phyloP scores from a whole-genome alignment of 805 yeast species.

The Candida tallmaniae region DNA sequence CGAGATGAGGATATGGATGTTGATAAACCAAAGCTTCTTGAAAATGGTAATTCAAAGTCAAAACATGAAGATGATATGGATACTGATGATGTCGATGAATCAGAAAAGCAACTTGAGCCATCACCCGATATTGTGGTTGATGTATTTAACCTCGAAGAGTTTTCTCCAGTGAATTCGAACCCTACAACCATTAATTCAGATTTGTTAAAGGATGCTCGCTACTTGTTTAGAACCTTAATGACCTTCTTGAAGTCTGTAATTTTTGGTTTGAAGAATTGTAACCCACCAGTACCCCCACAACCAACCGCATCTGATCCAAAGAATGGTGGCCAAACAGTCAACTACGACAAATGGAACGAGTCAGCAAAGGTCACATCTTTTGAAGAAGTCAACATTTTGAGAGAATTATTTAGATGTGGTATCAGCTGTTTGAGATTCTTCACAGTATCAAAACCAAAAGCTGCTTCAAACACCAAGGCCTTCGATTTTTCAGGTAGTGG shows the following conservation, averaged over 20 bases:
- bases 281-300: slow-evolving; percentile 62
- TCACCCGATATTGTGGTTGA: no score
- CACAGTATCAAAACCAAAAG: slow-evolving; percentile 50
- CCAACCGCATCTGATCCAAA: slow-evolving; percentile 44
- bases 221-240: slow-evolving; percentile 81
- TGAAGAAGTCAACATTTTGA: slow-evolving; percentile 78
- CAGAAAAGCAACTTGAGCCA: no score
- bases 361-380: slow-evolving; percentile 76
- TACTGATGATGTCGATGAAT: slow-evolving; percentile 9
- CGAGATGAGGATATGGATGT: not conserved
- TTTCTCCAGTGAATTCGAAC: slow-evolving; percentile 56
- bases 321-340: slow-evolving; percentile 33
- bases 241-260: slow-evolving; percentile 86
- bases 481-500: slow-evolving; percentile 65
- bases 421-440: slow-evolving; percentile 76
- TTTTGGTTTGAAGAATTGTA: slow-evolving; percentile 83
- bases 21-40: not conserved
- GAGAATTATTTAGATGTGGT: slow-evolving; percentile 78
- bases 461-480: slow-evolving; percentile 25
- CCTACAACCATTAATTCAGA: slow-evolving; percentile 50
- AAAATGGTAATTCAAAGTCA: slow-evolving; percentile 2
- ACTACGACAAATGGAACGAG: slow-evolving; percentile 68
- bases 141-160: slow-evolving; percentile 32
- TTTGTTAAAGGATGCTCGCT: slow-evolving; percentile 82
- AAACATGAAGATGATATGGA: slow-evolving; percentile 14